These are phyloP conservation scores for Zygosaccharomyces bisporus DNA, from an alignment of 805 yeast species.

Conservation along the genomic window DNA sequence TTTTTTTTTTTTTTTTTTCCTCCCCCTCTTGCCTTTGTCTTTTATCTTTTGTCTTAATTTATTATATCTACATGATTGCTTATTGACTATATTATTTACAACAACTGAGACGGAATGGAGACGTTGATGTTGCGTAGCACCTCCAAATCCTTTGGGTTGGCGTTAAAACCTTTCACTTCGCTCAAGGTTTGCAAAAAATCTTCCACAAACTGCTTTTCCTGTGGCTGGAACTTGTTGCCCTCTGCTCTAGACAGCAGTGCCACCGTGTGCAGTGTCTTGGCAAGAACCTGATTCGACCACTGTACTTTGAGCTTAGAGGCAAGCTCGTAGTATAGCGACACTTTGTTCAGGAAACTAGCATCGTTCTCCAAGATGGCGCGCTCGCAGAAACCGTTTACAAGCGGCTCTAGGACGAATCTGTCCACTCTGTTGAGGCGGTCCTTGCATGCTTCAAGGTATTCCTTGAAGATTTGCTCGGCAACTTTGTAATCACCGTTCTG, in stretches of 20 bases:
- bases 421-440: conserved; percentile 9
- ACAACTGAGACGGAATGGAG: conserved; percentile 11
- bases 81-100: conserved; percentile 3
- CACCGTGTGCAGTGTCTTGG: conserved; percentile 15
- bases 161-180: conserved; percentile 14
- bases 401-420: conserved; percentile 18
- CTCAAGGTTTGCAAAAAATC: conserved; percentile 13
- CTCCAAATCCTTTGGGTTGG: conserved; percentile 17
- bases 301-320: conserved; percentile 18
- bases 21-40: neutral
- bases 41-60: neutral
- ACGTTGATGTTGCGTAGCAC: conserved; percentile 15
- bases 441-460: conserved; percentile 16
- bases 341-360: conserved; percentile 17
- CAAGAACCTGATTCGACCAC: conserved; percentile 13
- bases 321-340: conserved; percentile 20
- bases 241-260: conserved; percentile 14
- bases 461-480: conserved; percentile 28
- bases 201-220: conserved; percentile 12
- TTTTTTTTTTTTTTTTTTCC: neutral
- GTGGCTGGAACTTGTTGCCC: conserved; percentile 12
- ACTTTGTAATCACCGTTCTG: conserved; percentile 18
- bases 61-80: conserved; percentile 3
- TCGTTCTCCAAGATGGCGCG: conserved; percentile 16
- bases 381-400: conserved; percentile 23